Conservation (phyloP, 2,329 filamentous ascomycete species). For the Lachnellula arida region DNA sequence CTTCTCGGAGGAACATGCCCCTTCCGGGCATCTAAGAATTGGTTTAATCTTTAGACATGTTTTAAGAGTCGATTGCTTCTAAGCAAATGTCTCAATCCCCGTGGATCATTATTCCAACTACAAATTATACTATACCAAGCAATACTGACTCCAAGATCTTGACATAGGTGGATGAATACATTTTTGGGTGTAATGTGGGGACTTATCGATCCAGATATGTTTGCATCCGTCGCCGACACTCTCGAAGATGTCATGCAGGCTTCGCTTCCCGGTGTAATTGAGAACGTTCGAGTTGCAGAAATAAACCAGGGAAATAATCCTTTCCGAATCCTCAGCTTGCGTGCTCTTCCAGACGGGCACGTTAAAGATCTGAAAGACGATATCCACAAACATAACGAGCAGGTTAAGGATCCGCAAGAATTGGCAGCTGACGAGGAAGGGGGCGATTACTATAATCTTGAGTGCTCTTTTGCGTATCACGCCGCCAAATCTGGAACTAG, state of each 20-base stretch:
- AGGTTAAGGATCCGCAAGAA: conserved; percentile 80
- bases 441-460: conserved; percentile 88
- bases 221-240: conserved; percentile 82
- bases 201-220: conserved; percentile 92
- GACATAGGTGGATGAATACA: conserved; percentile 75
- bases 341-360: conserved; percentile 77
- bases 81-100: too few species aligned
- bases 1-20: too few species aligned
- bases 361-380: conserved; percentile 78
- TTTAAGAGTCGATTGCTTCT: too few species aligned
- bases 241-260: conserved; percentile 96
- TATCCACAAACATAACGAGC: conserved; percentile 72
- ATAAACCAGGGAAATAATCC: conserved; percentile 93
- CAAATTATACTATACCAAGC: too few species aligned
- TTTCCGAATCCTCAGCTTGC: conserved; percentile 78
- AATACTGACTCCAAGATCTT: too few species aligned
- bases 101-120: too few species aligned
- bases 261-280: conserved; percentile 83
- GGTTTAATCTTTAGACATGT: conserved; percentile 48
- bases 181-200: conserved; percentile 82
- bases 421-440: conserved; percentile 85
- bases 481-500: conserved; percentile 68
- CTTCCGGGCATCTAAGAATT: conserved; percentile 67
- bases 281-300: conserved; percentile 91
- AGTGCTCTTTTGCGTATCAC: conserved; percentile 87